Evolutionary conservation across 768 basidiomycete species (phyloP), one percentile per base, ranked within the genome.

Genomic region (Grammothele lineata): DNA sequence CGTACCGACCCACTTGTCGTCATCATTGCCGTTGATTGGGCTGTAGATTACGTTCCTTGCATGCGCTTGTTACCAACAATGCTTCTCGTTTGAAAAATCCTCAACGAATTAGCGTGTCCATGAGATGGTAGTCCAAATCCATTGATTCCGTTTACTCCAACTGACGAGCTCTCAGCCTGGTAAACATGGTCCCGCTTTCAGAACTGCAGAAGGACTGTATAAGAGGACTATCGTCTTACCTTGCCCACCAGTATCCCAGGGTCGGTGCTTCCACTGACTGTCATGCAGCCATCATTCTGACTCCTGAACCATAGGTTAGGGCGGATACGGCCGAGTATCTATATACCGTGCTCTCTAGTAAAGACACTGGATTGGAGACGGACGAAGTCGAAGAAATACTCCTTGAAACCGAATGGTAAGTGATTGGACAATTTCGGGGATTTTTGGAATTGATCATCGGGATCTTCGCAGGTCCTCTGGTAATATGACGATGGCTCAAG

Each of bases 341-440:
- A 7, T 96, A 92, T 60, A 69, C 90, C 22, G 73, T 80, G 14
- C 64, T 94, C 27, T 87, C 92, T 61, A 79, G 79, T 55, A 73
- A 73, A 37, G 88, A 89, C 54, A 59, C 86, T 8, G 81, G 74
- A 0, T 64, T 71, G 46, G 85, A 87, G 14, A 80, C 80, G 8
- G 81, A 83, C 30, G 78, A 75, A 32, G 72, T 77, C 1, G 87
- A 91, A 58, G 78, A 83, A 12, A 61, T 87, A 11, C 63, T 92
- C 33, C 66, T 92, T 22, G 86, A 92, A 62, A 91, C 90, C 19
- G 85, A 86, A 64, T 92, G 90, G 90, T 90, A 48, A 47, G 77
- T 64, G n/a, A n/a, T n/a, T n/a, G n/a, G 7, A 7, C 6, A 3
- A 15, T n/a, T 17, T 6, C 15, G 14, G 22, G 9, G 17, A 17